Percentiles rank a stretch among this genome's conserved stretches.
phyloP scores from a whole-genome alignment of 2,329 filamentous ascomycete genomes.

The Aureobasidium sp. region DNA sequence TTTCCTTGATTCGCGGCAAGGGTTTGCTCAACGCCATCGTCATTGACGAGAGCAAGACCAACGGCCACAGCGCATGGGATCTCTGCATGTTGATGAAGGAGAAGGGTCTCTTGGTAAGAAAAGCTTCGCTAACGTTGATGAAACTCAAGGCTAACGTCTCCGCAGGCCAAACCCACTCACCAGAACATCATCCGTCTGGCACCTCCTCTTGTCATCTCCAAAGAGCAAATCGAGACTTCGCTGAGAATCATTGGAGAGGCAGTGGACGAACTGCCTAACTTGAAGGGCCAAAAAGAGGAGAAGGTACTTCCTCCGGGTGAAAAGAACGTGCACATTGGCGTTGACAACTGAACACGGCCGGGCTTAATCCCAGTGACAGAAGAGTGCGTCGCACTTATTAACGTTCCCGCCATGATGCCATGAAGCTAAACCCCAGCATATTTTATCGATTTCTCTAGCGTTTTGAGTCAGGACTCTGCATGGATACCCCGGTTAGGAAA shows the following conservation, averaged over 20 bases:
- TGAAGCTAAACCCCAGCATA: conserved; percentile 6
- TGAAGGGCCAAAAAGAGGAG: conserved; percentile 52
- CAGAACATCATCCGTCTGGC: conserved; percentile 97
- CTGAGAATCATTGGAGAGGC: conserved; percentile 75
- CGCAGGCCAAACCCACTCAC: conserved; percentile 92
- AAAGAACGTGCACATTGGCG: conserved; percentile 54
- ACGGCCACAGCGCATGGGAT: conserved; percentile 89
- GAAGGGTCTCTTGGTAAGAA: conserved; percentile 76
- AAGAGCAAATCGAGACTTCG: conserved; percentile 73
- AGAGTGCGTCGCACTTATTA: conserved; percentile 1
- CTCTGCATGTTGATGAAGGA: conserved; percentile 91
- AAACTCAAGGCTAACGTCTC: conserved; percentile 45
- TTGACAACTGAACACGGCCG: conserved; percentile 45
- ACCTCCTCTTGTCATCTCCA: conserved; percentile 90
- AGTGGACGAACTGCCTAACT: conserved; percentile 68
- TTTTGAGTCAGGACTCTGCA: conserved; percentile 3
- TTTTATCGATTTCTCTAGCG: conserved; percentile 13
- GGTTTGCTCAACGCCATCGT: conserved; percentile 92
- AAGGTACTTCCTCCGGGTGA: conserved; percentile 52
- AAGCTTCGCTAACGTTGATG: conserved; percentile 46
- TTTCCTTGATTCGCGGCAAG: conserved; percentile 80
- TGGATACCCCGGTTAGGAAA: conserved; percentile 9
- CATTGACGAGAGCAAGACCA: conserved; percentile 82
- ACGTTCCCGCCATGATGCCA: conserved; percentile 14
- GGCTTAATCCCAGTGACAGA: background rate